These are phyloP conservation scores for Cichorium intybus DNA, from an alignment of 140 eudicot species.

Conservation along the genomic window DNA sequence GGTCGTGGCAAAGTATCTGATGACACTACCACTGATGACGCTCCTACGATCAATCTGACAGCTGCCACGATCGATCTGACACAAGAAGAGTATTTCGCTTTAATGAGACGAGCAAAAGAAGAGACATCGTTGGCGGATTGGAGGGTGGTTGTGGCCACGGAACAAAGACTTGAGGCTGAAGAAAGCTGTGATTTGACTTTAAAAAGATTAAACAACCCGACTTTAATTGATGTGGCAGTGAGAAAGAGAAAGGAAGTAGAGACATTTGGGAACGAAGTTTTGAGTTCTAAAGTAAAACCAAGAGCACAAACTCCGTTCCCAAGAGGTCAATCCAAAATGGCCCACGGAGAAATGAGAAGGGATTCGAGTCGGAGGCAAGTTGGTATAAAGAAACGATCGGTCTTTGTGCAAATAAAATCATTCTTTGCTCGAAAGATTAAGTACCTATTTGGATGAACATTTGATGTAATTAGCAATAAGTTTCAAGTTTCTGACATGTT, in stretches of 20 bases:
- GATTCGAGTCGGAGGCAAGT: slow-evolving; percentile 10
- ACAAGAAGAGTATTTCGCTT: slow-evolving; percentile 48
- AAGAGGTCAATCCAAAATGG: slow-evolving; percentile 19
- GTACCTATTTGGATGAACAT: slow-evolving; percentile 38
- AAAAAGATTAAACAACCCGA: slow-evolving; percentile 28
- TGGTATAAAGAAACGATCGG: slow-evolving; percentile 32
- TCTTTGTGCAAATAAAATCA: slow-evolving; percentile 28
- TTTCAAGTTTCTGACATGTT: neutral
- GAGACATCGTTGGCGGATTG: slow-evolving; percentile 52
- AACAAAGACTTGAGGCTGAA: slow-evolving; percentile 60
- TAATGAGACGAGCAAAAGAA: slow-evolving; percentile 49
- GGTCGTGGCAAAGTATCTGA: slow-evolving; percentile 9
- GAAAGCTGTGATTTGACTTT: slow-evolving; percentile 47
- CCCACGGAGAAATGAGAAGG: slow-evolving; percentile 14
- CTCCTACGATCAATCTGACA: slow-evolving; percentile 36
- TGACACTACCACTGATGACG: neutral
- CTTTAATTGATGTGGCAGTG: slow-evolving; percentile 2
- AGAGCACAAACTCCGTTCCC: slow-evolving; percentile 19
- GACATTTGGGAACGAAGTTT: slow-evolving; percentile 15
- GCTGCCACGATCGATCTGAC: slow-evolving; percentile 33
- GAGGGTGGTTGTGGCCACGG: slow-evolving; percentile 47
- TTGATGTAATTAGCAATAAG: neutral
- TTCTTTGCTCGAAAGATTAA: slow-evolving; percentile 36
- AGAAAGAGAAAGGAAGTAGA: slow-evolving; percentile 7
- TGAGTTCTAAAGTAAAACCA: neutral